Conservation (phyloP, 2,329 filamentous ascomycete species). For the Ophiostoma himal-ulmi region DNA sequence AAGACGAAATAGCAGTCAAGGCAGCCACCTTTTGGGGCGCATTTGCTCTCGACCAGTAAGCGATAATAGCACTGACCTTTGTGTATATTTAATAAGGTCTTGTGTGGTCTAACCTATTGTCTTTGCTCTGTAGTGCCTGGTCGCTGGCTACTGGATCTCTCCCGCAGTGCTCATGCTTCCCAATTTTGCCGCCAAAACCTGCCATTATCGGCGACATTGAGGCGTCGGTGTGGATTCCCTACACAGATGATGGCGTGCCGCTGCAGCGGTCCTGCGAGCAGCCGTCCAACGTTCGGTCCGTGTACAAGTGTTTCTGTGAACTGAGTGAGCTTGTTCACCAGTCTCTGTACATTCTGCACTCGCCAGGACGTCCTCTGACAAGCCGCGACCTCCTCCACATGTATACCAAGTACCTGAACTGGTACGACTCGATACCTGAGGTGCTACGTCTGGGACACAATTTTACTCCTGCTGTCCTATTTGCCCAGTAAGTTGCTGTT, state of each 20-base stretch:
- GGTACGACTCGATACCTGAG: constrained; percentile 63
- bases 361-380: constrained; percentile 59
- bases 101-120: not conserved
- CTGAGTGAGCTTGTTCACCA: constrained; percentile 69
- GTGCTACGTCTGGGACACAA: constrained; percentile 60
- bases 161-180: constrained; percentile 54
- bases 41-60: constrained; percentile 59
- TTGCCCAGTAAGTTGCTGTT: constrained; percentile 59
- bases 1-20: constrained; percentile 54
- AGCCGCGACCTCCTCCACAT: constrained; percentile 57
- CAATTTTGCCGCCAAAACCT: constrained; percentile 53
- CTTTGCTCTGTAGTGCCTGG: constrained; percentile 46
- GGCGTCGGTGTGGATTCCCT: constrained; percentile 54
- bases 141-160: constrained; percentile 58
- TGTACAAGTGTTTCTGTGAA: constrained; percentile 64
- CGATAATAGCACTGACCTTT: constrained; percentile 19
- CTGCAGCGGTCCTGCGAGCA: constrained; percentile 53
- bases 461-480: constrained; percentile 66
- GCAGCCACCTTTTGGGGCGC: constrained; percentile 58
- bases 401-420: constrained; percentile 64
- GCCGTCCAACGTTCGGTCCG: constrained; percentile 61
- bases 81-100: not conserved
- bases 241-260: constrained; percentile 53
- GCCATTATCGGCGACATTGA: constrained; percentile 56
- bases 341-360: constrained; percentile 65